These are phyloP conservation scores for Crithidia sp. DNA, from an alignment of 208 protist genomes.

Conservation along the genomic window DNA sequence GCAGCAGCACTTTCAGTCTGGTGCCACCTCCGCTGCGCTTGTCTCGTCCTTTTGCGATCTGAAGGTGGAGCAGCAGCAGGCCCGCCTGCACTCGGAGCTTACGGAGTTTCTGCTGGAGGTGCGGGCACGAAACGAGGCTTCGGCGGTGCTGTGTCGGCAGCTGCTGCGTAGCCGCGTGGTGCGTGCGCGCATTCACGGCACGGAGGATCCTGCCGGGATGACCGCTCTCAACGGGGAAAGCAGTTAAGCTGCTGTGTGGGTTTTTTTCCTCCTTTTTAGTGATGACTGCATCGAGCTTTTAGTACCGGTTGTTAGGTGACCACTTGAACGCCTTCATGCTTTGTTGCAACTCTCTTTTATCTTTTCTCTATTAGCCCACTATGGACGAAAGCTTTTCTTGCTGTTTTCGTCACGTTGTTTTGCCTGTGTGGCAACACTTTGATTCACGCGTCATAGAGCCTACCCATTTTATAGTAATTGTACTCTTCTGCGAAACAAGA, in stretches of 20 bases:
- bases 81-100: conserved; percentile 58
- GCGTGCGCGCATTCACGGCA: background rate
- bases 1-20: background rate
- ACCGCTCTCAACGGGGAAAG: background rate
- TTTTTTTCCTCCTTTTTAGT: no score
- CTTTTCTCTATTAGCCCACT: no score
- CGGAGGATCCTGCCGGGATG: background rate
- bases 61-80: conserved; percentile 49
- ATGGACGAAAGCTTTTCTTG: no score
- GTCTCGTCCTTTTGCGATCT: conserved; percentile 45
- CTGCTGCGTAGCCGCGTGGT: conserved; percentile 41
- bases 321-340: no score
- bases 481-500: no score
- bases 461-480: no score
- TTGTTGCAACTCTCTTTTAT: no score
- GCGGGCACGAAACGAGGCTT: conserved; percentile 36
- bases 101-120: conserved; percentile 56
- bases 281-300: no score
- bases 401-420: no score
- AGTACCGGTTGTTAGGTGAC: no score
- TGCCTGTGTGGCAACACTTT: no score
- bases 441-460: no score
- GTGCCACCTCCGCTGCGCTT: background rate
- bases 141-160: conserved; percentile 38
- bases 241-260: background rate